Base-by-base conservation (phyloP, 2,329 filamentous ascomycete genomes). In the Arthrobotrys entomopaga region DNA sequence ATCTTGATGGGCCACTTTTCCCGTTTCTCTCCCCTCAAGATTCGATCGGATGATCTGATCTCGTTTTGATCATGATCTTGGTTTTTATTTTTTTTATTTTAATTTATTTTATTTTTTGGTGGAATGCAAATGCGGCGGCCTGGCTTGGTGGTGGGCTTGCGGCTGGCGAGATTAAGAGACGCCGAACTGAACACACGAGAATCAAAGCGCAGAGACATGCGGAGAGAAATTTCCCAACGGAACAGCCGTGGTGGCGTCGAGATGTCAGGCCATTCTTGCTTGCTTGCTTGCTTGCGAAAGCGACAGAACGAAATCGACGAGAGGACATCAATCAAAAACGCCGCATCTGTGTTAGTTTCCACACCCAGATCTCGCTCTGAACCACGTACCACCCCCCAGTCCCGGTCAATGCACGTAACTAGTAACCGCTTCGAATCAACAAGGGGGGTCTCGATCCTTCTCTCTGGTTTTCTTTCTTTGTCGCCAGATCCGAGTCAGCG, bases 201-300 rank as follows among this genome's bases (percentile, higher is more conserved):
- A 61, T 67, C 64, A 67, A 54, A 67, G 64, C 64, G 64, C 65
- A 69, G 49, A 69, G 65, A 69, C 65, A 69, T 24, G 19, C 56
- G 34, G 4, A 10, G 48, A 38, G 10, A 16, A 48, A 4, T 48
- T 66, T 53, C 7, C 26, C 20, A 67, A 58, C 48, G 26, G 26
- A 42, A 48, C 16, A 20, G 49, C 46, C 43, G 58, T 56, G 60
- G 40, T n/a, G 42, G 42, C 42, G 42, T 46, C 15, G 7, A 43
- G 40, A 26, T 26, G 56, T 69, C 65, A 69, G 65, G 57, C 65
- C 56, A 69, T 66, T 65, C 40, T 20, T 65, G 40, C 52, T 65
- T 20, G 42, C 29, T 5, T 7, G 29, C 10, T 34, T 10, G 29
- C n/a, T n/a, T n/a, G n/a, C n/a, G n/a, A n/a, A 34, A 8, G 2